Conservation (phyloP, 2,329 filamentous ascomycete species). For the Drechmeria coniospora region DNA sequence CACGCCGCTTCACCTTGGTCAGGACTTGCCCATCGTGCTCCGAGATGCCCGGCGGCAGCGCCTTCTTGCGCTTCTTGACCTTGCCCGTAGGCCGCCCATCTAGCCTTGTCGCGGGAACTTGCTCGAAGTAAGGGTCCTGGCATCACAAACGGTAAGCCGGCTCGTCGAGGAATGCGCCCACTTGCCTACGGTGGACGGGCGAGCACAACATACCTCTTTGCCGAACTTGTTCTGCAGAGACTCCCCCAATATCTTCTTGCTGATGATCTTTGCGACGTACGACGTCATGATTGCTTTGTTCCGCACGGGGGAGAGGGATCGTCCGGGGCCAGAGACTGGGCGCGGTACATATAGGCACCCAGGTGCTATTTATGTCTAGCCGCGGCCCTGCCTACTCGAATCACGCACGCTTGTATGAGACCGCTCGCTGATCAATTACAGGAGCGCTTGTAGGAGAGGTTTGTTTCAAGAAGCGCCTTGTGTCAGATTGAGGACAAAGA, state of each 20-base stretch:
- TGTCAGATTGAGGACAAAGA: conserved; percentile 6
- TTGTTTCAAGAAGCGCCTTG: conserved; percentile 12
- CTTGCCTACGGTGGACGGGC: conserved; percentile 1
- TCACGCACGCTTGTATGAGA: too few relatives aligned
- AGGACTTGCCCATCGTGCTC: conserved; percentile 68
- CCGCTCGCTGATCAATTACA: conserved; percentile 10
- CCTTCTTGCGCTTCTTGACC: conserved; percentile 71
- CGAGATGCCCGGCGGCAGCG: conserved; percentile 68
- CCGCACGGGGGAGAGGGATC: too few relatives aligned
- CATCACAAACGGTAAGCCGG: too few relatives aligned
- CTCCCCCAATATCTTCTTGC: conserved; percentile 42
- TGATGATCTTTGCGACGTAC: conserved; percentile 36
- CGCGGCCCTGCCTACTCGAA: too few relatives aligned
- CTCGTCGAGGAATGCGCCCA: too few relatives aligned
- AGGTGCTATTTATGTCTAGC: conserved; percentile 6
- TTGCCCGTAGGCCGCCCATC: conserved; percentile 52
- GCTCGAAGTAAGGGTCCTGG: conserved; percentile 83
- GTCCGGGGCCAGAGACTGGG: not conserved
- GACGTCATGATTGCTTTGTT: conserved; percentile 28
- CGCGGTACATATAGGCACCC: too few relatives aligned
- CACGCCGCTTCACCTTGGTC: conserved; percentile 70
- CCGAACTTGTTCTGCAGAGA: conserved; percentile 42
- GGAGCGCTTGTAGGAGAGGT: conserved; percentile 5
- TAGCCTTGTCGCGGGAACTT: conserved; percentile 57
- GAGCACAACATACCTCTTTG: conserved; percentile 26